A percentile compares a stretch with the other conserved stretches of the same genome.
phyloP scores from a whole-genome alignment of 148 eudicot genomes.

The Silene conica region DNA sequence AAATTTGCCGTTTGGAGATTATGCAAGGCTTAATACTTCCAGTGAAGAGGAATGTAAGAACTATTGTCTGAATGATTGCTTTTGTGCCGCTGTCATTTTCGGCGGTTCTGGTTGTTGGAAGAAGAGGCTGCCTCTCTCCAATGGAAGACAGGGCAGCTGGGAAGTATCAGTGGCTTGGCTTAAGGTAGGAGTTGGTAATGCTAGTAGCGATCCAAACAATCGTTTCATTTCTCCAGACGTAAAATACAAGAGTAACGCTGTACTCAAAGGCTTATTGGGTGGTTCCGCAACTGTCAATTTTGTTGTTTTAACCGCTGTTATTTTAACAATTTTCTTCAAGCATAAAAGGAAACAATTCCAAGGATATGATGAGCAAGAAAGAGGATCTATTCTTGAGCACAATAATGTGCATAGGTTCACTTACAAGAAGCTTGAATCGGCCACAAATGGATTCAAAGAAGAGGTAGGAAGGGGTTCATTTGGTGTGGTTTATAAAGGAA shows the following conservation, averaged over 20 bases:
- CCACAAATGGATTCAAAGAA: not conserved
- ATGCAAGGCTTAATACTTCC: slow-evolving; percentile 7
- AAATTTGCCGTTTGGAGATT: slow-evolving; percentile 35
- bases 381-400: not conserved
- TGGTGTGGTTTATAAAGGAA: slow-evolving; percentile 7
- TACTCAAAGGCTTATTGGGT: not conserved
- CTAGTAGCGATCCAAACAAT: not conserved
- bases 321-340: not conserved
- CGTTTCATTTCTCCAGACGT: not conserved
- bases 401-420: not conserved
- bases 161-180: slow-evolving; percentile 11
- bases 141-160: slow-evolving; percentile 14
- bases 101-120: slow-evolving; percentile 16
- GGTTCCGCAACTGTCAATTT: not conserved
- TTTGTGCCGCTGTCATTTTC: slow-evolving; percentile 37
- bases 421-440: not conserved
- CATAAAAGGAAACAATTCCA: not conserved
- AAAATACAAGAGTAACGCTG: not conserved
- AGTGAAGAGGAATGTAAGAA: slow-evolving; percentile 26
- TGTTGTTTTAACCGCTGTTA: not conserved
- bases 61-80: slow-evolving; percentile 46
- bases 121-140: slow-evolving; percentile 34
- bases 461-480: slow-evolving; percentile 2
- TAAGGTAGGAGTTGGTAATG: not conserved
- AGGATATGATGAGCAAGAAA: not conserved